Evolutionary conservation across 306 rosid species (phyloP).

Genomic region (Vicia faba): DNA sequence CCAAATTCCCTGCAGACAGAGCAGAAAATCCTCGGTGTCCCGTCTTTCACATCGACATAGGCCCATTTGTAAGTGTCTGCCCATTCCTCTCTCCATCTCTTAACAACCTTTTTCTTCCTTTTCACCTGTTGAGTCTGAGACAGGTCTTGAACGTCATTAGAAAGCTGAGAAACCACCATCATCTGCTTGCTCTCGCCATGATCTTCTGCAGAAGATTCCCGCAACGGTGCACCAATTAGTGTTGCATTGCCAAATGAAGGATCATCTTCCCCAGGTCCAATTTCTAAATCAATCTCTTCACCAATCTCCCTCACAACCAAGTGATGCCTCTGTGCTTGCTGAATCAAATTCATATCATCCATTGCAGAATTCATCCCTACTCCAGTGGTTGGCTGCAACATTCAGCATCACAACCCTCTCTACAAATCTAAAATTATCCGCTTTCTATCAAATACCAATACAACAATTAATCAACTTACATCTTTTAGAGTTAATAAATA

Average conservation of each 20-base stretch:
- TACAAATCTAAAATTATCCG: constrained; percentile 36
- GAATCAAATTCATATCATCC: constrained; percentile 95
- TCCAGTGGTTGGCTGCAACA: constrained; percentile 71
- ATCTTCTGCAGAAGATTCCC: constrained; percentile 84
- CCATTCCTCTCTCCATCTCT: constrained; percentile 99
- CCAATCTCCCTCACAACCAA: constrained; percentile 90
- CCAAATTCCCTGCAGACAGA: constrained; percentile 97
- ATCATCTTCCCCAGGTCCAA: constrained; percentile 96
- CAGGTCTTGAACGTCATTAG: constrained; percentile 80
- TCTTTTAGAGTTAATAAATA: neutral
- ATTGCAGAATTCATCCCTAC: constrained; percentile 84
- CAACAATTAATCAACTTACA: constrained; percentile 14
- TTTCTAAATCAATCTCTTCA: constrained; percentile 96
- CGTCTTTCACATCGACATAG: constrained; percentile 90
- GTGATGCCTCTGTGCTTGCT: constrained; percentile 95
- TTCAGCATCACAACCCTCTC: constrained; percentile 79
- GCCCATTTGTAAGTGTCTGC: constrained; percentile 99
- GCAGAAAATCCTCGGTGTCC: constrained; percentile 96
- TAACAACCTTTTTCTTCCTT: constrained; percentile 96
- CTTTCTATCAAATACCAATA: constrained; percentile 32
- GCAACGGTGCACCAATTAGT: constrained; percentile 66
- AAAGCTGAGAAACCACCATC: constrained; percentile 79
- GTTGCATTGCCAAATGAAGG: constrained; percentile 79
- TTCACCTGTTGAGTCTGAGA: constrained; percentile 64
- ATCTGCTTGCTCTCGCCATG: constrained; percentile 79